A percentile compares a stretch with the other conserved stretches of the same genome.
Conservation (phyloP, 768 basidiomycete species). For the Pulveroboletus frians region DNA sequence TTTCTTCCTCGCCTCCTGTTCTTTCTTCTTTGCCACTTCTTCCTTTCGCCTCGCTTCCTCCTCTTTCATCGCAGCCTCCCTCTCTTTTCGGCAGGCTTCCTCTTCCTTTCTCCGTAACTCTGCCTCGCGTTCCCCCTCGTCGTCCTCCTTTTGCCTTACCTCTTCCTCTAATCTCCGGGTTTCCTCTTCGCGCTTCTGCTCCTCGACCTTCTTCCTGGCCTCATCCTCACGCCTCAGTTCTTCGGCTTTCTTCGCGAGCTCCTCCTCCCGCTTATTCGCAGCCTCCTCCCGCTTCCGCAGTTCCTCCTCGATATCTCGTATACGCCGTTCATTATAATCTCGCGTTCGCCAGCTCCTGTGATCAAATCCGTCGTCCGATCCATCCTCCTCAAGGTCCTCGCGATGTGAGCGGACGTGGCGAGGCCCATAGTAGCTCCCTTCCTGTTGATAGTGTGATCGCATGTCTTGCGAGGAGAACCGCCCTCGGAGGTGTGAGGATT, state of each 20-base stretch:
- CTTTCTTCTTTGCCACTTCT: constrained; percentile 27
- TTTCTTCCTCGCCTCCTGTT: constrained; percentile 16
- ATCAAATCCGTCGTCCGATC: constrained; percentile 30
- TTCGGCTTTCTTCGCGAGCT: constrained; percentile 32
- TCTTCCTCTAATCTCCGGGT: constrained; percentile 22
- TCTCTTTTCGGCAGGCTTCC: constrained; percentile 28
- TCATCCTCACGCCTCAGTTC: constrained; percentile 31
- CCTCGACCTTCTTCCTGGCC: constrained; percentile 22
- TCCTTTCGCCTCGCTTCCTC: constrained; percentile 21
- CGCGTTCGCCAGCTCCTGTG: constrained; percentile 25
- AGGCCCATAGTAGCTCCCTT: constrained; percentile 6
- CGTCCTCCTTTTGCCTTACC: constrained; percentile 22
- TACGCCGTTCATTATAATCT: constrained; percentile 29
- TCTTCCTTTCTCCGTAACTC: constrained; percentile 31
- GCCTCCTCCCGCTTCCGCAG: constrained; percentile 32
- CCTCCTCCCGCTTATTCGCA: constrained; percentile 30
- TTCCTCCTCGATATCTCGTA: constrained; percentile 31
- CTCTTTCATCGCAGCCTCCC: constrained; percentile 24
- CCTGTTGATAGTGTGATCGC: constrained; percentile 21
- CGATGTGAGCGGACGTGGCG: constrained; percentile 24
- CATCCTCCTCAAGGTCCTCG: constrained; percentile 29
- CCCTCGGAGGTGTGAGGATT: constrained; percentile 22
- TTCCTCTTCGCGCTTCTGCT: constrained; percentile 29
- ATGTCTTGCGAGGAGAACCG: constrained; percentile 31
- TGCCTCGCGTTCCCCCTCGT: constrained; percentile 23